Percentiles rank a stretch among this genome's conserved stretches.
Evolutionary conservation across 1,284 basidiomycete genomes (phyloP).

Genomic region (Sphaerobolus stellatus): DNA sequence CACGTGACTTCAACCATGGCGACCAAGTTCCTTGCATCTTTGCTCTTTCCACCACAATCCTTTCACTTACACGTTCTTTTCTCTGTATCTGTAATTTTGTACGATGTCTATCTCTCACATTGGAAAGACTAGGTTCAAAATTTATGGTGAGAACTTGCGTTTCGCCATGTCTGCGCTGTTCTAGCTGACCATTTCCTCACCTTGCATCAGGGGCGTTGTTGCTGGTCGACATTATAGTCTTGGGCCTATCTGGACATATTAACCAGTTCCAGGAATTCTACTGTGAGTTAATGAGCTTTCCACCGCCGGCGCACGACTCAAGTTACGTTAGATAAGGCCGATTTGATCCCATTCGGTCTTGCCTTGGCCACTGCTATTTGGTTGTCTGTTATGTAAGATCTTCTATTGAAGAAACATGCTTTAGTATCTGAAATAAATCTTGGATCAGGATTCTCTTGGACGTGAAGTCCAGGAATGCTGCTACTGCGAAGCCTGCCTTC

Average conservation of each 20-base stretch:
- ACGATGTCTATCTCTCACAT: slow-evolving; percentile 13
- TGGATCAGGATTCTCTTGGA: slow-evolving; percentile 46
- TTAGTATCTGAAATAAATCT: not conserved
- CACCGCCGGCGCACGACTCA: slow-evolving; percentile 1
- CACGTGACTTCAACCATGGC: too few relatives aligned
- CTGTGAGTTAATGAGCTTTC: slow-evolving; percentile 39
- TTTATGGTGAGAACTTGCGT: slow-evolving; percentile 13
- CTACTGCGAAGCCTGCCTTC: slow-evolving; percentile 46
- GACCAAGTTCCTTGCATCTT: too few relatives aligned
- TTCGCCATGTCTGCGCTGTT: not conserved
- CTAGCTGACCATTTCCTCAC: not conserved
- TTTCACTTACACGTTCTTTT: slow-evolving; percentile 1
- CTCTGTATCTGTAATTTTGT: not conserved
- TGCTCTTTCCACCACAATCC: too few relatives aligned
- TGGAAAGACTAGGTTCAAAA: slow-evolving; percentile 15
- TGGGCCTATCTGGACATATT: slow-evolving; percentile 52
- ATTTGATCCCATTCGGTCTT: slow-evolving; percentile 57
- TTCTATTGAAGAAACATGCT: not conserved
- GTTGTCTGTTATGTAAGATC: slow-evolving; percentile 40
- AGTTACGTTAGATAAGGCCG: slow-evolving; percentile 50
- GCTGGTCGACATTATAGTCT: slow-evolving; percentile 48
- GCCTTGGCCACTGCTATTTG: slow-evolving; percentile 51
- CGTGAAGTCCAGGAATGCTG: slow-evolving; percentile 39
- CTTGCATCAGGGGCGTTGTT: slow-evolving; percentile 40
- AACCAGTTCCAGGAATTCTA: slow-evolving; percentile 60